Base-by-base conservation (phyloP, 192 early-diverging fungal genomes). In the Spinellus fusiger region DNA sequence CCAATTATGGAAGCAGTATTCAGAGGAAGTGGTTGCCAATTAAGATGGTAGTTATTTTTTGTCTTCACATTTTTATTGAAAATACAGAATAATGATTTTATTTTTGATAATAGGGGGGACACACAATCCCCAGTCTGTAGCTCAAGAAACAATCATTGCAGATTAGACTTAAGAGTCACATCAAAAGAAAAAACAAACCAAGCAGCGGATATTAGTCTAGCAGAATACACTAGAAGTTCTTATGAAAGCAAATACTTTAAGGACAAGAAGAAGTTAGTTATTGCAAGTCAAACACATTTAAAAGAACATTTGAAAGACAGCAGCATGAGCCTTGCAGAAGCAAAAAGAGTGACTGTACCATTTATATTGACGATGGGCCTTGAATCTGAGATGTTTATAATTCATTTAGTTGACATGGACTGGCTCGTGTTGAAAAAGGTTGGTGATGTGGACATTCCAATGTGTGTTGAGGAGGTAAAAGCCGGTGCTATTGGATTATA, bases 361-460 rank as follows among this genome's bases (percentile, higher is more conserved):
- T 56, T 56, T 26, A 23, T 56, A 1, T 22, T 56, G 3, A 40
- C 34, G 6, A 23, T 27, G 16, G 54, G 54, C 5, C 15, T 56
- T 16, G 37, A 44, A 38, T 33, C 54, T 25, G 54, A 40, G 20
- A 37, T 56, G 7, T 34, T 40, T 25, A 38, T 1, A 9, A 56
- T 56, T 2, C 33, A 37, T 40, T 1, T 37, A 4, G 54, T 56
- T 5, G 18, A 1, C 3, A 37, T 40, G 20, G 35, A 56, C 7
- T 56, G 35, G 54, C 40, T n/a, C n/a, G 54, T 44, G 6, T 18
- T 56, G n/a, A 37, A 56, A 7, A 56, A 56, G 35, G 4, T 5
- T 35, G 23, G 37, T 25, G 54, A 55, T 16, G 9, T 55, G 25
- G 54, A 55, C n/a, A n/a, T 34, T 55, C 16, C 23, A n/a, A n/a